Conservation (phyloP, 352 stramenopile genomes). For the Phytophthora sp. region DNA sequence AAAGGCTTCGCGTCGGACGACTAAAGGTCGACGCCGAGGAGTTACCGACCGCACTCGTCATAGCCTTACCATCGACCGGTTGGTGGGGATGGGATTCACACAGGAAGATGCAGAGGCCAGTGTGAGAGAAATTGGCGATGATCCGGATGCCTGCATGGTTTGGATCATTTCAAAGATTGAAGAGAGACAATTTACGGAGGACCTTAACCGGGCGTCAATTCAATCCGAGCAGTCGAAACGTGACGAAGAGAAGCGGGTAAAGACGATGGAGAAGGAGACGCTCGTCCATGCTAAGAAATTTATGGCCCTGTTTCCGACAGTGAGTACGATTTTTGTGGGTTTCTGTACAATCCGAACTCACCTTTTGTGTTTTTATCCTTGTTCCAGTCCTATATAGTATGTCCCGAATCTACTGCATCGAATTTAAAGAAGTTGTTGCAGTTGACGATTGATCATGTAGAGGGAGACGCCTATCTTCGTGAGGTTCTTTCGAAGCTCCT, state of each 20-base stretch:
- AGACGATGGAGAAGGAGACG: constrained; percentile 61
- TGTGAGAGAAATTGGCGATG: constrained; percentile 55
- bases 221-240: constrained; percentile 75
- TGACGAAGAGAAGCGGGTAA: constrained; percentile 61
- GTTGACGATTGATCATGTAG: constrained; percentile 53
- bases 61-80: constrained; percentile 61
- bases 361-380: background rate
- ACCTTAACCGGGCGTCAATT: constrained; percentile 80
- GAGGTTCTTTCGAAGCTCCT: constrained; percentile 64
- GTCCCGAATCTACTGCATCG: constrained; percentile 39
- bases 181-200: constrained; percentile 69
- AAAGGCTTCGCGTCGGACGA: constrained; percentile 17
- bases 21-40: constrained; percentile 20
- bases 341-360: background rate
- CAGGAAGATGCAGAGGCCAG: constrained; percentile 70
- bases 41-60: constrained; percentile 40
- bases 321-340: constrained; percentile 30
- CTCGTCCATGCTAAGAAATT: constrained; percentile 62
- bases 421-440: constrained; percentile 57
- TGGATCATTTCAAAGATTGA: constrained; percentile 83
- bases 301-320: constrained; percentile 67
- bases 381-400: constrained; percentile 65
- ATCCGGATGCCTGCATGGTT: constrained; percentile 78
- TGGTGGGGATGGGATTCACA: constrained; percentile 71
- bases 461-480: constrained; percentile 52